Conservation (phyloP, 768 basidiomycete species). For the Tylopilus sp. region DNA sequence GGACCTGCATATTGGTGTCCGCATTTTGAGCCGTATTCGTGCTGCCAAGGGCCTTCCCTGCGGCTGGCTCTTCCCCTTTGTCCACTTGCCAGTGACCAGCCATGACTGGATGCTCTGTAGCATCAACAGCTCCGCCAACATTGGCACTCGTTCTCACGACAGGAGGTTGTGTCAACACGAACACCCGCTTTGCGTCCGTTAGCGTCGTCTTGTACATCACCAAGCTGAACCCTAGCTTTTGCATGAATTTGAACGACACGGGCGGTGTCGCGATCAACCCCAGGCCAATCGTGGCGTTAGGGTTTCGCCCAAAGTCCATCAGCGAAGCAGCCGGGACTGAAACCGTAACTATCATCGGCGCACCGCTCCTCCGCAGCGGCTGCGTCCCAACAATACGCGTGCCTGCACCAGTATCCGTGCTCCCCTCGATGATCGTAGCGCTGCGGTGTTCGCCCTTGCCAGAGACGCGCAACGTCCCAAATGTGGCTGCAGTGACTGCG, state of each 20-base stretch:
- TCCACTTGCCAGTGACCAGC: conserved; percentile 3
- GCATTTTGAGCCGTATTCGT: neutral
- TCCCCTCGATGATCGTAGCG: conserved; percentile 8
- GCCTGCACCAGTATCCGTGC: neutral
- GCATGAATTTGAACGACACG: conserved; percentile 2
- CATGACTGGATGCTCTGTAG: neutral
- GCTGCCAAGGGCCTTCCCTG: neutral
- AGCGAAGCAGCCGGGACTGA: conserved; percentile 6
- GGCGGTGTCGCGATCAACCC: conserved; percentile 8
- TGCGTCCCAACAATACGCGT: neutral
- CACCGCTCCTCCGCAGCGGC: conserved; percentile 12
- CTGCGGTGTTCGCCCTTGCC: conserved; percentile 19
- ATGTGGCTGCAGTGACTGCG: conserved; percentile 15
- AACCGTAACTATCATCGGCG: conserved; percentile 23
- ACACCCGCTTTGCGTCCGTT: conserved; percentile 11
- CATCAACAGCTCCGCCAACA: neutral
- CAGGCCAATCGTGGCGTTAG: conserved; percentile 13
- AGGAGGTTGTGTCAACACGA: conserved; percentile 17
- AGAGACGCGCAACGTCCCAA: conserved; percentile 16
- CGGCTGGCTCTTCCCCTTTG: too few relatives aligned
- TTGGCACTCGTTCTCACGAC: neutral
- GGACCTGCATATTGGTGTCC: conserved; percentile 4
- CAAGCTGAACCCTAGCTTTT: conserved; percentile 14
- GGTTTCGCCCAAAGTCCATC: conserved; percentile 10
- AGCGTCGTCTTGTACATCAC: conserved; percentile 17